Base-by-base conservation (phyloP, 2,329 filamentous ascomycete species). In the Aspergillus proliferans region DNA sequence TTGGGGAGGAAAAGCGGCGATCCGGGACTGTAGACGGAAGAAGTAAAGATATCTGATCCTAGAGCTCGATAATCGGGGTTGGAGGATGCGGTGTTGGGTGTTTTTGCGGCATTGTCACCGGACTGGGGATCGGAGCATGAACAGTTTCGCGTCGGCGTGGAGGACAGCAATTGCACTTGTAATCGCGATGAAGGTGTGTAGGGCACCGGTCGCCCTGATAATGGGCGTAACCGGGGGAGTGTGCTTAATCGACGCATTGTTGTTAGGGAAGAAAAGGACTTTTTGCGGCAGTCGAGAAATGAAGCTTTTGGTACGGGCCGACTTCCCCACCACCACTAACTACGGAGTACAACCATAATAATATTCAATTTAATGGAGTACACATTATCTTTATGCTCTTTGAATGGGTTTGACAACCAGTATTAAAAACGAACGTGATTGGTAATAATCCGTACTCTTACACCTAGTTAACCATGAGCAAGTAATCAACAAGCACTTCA, bases 1-100 rank as follows among this genome's bases (percentile, higher is more conserved):
- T 88, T 85, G 19, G 89, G 89, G 5, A 91, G 78, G 61, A 95
- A 88, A 9, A 95, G 83, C 3, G 89, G 88, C 14, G 88, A 93
- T 1, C 89, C 89, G 2, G 90, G 88, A 60, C 87, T 93, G 67
- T 90, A 91, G 34, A 79, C 67, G 1, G 88, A 90, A 12, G 81
- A 88, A 34, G 83, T 87, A 68, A 93, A 94, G 36, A 95, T 81
- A 58, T 87, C 82, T 59, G 70, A 70, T 22, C 74, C 76, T 15
- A 81, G 63, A 21, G 68, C 65, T 55, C 77, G 75, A 56, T 81
- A 78, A 54, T 80, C 76, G 49, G 68, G 57, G 43, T 73, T 67
- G 36, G 66, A 66, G 28, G 66, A 62, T 22, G 69, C 64, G 21
- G 62, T 57, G n/a, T 41, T 49, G 49, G 19, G 30, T 22, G n/a